Evolutionary conservation across 345 rosid species (phyloP).

Genomic region (Rubroshorea leprosula): DNA sequence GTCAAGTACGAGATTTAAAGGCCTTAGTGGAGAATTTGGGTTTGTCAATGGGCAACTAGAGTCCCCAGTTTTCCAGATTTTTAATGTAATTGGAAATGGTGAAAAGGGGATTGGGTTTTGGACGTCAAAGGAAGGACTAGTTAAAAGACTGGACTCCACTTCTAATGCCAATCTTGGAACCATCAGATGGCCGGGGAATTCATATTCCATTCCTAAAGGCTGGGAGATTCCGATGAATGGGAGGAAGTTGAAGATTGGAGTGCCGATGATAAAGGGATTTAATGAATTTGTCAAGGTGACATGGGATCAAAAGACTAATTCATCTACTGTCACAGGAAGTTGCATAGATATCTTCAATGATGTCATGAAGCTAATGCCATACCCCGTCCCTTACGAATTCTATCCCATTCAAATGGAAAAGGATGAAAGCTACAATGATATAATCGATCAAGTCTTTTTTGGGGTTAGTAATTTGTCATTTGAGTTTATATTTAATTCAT

Average conservation of each 20-base stretch:
- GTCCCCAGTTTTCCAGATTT: slow-evolving; percentile 20
- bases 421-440: slow-evolving; percentile 19
- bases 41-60: slow-evolving; percentile 29
- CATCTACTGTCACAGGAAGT: no score
- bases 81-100: slow-evolving; percentile 23
- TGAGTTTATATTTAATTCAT: background rate
- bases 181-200: slow-evolving; percentile 33
- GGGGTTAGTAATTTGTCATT: slow-evolving; percentile 2
- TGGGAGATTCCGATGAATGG: slow-evolving; percentile 25
- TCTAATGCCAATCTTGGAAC: slow-evolving; percentile 9
- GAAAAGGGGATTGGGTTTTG: slow-evolving; percentile 31
- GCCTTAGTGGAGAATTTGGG: slow-evolving; percentile 28
- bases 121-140: slow-evolving; percentile 20
- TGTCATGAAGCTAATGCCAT: slow-evolving; percentile 20
- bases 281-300: slow-evolving; percentile 19
- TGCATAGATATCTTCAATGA: slow-evolving; percentile 28
- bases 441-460: slow-evolving; percentile 15
- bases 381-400: slow-evolving; percentile 25
- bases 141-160: background rate
- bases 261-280: slow-evolving; percentile 38
- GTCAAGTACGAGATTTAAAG: slow-evolving; percentile 22
- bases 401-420: background rate
- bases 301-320: no score
- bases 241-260: slow-evolving; percentile 36
- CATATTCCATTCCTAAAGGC: slow-evolving; percentile 4